phyloP scores from a whole-genome alignment of 305 asterid genomes.

The Solanum hybrid region DNA sequence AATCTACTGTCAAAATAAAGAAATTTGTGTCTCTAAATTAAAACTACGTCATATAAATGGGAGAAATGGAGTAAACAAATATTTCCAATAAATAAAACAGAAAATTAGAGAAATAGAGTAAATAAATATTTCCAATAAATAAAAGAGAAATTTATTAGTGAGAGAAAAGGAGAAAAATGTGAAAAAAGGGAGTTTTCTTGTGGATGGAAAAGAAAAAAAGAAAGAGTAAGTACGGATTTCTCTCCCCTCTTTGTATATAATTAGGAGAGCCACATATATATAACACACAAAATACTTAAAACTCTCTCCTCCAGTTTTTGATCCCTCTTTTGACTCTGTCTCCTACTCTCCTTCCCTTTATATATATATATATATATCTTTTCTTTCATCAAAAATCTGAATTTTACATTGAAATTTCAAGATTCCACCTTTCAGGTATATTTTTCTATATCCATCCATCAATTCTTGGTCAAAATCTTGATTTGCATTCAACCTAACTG shows the following conservation, averaged over 20 bases:
- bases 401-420: not conserved
- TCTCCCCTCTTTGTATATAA: not conserved
- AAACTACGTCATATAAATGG: not conserved
- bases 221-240: not conserved
- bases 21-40: not conserved
- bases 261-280: not conserved
- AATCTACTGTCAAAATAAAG: not conserved
- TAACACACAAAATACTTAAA: not conserved
- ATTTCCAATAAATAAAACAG: not conserved
- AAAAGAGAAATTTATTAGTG: not conserved
- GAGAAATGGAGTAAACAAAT: not conserved
- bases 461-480: not conserved
- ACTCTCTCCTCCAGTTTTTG: not conserved
- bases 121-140: not conserved
- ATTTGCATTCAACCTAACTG: not conserved
- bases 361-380: not conserved
- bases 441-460: not conserved
- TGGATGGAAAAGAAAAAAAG: not conserved
- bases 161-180: not conserved
- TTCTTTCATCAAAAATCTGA: not conserved
- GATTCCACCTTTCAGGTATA: not conserved
- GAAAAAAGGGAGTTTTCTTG: not conserved
- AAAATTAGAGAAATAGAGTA: not conserved
- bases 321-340: not conserved
- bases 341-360: not conserved